Percentiles rank a stretch among this genome's conserved stretches.
Evolutionary conservation across 1,139 yeast genomes (phyloP).

Genomic region (Pichia sp.): DNA sequence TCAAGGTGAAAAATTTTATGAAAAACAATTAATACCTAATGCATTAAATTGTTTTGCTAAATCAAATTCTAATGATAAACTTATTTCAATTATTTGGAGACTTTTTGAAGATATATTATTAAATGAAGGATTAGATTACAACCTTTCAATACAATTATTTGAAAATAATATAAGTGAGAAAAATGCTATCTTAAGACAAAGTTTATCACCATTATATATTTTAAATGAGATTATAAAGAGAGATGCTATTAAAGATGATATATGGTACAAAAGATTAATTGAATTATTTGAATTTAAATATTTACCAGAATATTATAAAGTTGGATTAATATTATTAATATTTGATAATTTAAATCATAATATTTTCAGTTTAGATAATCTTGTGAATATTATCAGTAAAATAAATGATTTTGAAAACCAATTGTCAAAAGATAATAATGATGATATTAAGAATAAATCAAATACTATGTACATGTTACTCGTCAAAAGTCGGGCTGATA

Average conservation of each 20-base stretch:
- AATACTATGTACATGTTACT: slow-evolving; percentile 16
- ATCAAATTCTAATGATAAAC: slow-evolving; percentile 49
- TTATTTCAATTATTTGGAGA: slow-evolving; percentile 35
- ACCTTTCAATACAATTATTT: slow-evolving; percentile 16
- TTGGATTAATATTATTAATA: slow-evolving; percentile 38
- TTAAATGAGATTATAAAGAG: slow-evolving; percentile 18
- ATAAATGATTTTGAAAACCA: slow-evolving; percentile 22
- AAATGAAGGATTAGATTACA: slow-evolving; percentile 47
- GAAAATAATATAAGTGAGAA: slow-evolving; percentile 1
- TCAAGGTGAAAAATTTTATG: slow-evolving; percentile 26
- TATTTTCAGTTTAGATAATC: slow-evolving; percentile 18
- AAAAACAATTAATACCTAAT: slow-evolving; percentile 43
- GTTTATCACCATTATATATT: slow-evolving; percentile 25
- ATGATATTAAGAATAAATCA: slow-evolving; percentile 10
- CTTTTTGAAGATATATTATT: slow-evolving; percentile 56
- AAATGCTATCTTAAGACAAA: slow-evolving; percentile 24
- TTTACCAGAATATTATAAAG: slow-evolving; percentile 53
- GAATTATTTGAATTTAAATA: slow-evolving; percentile 58
- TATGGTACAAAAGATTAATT: slow-evolving; percentile 34
- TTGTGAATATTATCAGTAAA: slow-evolving; percentile 22
- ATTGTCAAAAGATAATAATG: slow-evolving; percentile 12
- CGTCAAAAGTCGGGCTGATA: neutral
- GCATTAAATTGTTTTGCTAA: slow-evolving; percentile 63
- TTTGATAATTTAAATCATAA: slow-evolving; percentile 19
- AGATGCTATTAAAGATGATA: slow-evolving; percentile 13